A percentile compares a stretch with the other conserved stretches of the same genome.
These are phyloP conservation scores for Rhodotorula kratochvilovae DNA, from an alignment of 768 basidiomycete species.

Conservation along the genomic window DNA sequence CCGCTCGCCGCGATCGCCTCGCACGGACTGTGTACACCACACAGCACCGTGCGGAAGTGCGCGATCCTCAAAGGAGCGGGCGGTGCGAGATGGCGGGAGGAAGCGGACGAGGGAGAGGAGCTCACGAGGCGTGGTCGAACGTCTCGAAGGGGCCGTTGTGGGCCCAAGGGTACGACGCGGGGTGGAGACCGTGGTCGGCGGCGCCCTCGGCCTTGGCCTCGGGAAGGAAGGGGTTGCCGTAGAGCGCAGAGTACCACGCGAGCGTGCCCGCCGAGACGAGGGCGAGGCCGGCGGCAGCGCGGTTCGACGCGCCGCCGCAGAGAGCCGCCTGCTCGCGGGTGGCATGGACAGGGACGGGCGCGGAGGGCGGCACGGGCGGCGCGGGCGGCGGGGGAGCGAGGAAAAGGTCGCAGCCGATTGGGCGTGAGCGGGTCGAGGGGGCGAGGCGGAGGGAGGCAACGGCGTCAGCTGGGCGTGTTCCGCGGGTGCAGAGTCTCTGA, in stretches of 20 bases:
- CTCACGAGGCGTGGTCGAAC: constrained; percentile 93
- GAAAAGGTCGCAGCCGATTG: constrained; percentile 28
- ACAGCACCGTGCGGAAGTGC: neutral
- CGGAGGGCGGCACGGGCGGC: neutral
- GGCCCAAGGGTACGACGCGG: constrained; percentile 79
- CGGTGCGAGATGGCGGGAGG: neutral
- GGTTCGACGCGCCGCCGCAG: constrained; percentile 17
- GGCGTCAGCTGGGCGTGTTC: neutral
- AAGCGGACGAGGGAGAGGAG: neutral
- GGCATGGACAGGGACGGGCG: neutral
- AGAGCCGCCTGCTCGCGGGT: constrained; percentile 7
- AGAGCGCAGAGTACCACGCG: constrained; percentile 94
- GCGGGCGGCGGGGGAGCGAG: neutral
- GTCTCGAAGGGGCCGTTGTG: constrained; percentile 82
- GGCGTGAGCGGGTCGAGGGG: neutral
- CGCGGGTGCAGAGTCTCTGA: neutral
- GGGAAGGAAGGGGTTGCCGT: constrained; percentile 84
- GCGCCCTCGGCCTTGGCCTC: constrained; percentile 89
- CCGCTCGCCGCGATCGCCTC: neutral
- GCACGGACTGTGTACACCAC: neutral
- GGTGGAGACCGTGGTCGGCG: constrained; percentile 91
- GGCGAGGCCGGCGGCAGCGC: constrained; percentile 20
- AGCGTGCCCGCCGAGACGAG: constrained; percentile 74
- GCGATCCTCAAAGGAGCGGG: neutral
- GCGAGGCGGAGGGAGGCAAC: neutral